phyloP scores from a whole-genome alignment of 2,329 filamentous ascomycete species.

The Verticillium nubilum region DNA sequence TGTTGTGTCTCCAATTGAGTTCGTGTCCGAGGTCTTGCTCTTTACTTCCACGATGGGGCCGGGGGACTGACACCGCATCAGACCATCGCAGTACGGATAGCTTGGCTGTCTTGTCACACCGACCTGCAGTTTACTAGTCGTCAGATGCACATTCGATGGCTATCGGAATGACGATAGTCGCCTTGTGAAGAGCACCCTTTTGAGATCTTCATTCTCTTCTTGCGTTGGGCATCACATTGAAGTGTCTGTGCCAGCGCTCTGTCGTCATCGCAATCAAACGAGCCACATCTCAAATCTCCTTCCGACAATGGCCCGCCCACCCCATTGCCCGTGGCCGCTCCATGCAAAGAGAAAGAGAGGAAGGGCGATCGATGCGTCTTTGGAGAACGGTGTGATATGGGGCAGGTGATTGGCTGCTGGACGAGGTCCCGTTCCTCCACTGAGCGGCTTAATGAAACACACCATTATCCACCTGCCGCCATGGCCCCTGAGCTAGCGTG shows the following conservation, averaged over 20 bases:
- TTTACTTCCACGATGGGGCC: not conserved
- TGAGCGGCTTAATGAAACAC: conserved; percentile 1
- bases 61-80: too few relatives aligned
- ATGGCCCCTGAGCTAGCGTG: not conserved
- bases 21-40: not conserved
- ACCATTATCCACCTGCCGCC: not conserved
- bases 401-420: not conserved
- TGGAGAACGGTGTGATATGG: not conserved
- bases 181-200: not conserved
- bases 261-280: not conserved
- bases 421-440: not conserved
- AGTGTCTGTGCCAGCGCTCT: not conserved
- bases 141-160: not conserved
- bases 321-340: not conserved
- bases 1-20: not conserved
- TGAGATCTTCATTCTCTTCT: not conserved
- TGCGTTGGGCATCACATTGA: not conserved
- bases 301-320: not conserved
- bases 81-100: too few relatives aligned
- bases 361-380: not conserved
- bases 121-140: not conserved
- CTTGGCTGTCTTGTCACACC: too few relatives aligned
- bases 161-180: not conserved
- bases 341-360: not conserved
- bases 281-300: not conserved